Evolutionary conservation across 345 rosid species (phyloP).

Genomic region (Pistacia vera): DNA sequence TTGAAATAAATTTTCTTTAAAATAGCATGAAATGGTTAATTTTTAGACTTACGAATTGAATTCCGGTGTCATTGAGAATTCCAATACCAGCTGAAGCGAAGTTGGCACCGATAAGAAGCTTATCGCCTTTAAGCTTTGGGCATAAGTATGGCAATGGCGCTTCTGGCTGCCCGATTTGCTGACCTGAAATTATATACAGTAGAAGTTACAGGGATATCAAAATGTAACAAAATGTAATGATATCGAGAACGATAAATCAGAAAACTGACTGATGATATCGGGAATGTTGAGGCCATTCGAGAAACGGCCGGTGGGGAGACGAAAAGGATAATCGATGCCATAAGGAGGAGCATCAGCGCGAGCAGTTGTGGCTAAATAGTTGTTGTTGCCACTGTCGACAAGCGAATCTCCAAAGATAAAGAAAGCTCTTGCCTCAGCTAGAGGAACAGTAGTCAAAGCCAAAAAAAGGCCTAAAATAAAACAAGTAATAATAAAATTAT

Average conservation of each 20-base stretch:
- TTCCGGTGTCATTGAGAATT: constrained; percentile 63
- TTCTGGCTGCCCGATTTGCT: constrained; percentile 50
- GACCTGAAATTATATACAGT: constrained; percentile 37
- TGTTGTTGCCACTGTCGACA: constrained; percentile 77
- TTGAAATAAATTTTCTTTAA: too few species aligned
- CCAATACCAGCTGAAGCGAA: constrained; percentile 92
- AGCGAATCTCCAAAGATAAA: constrained; percentile 77
- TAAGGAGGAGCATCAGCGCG: constrained; percentile 73
- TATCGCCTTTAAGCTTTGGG: constrained; percentile 56
- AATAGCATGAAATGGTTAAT: too few species aligned
- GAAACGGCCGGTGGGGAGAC: constrained; percentile 65
- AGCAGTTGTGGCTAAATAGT: constrained; percentile 64
- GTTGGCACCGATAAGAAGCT: constrained; percentile 70
- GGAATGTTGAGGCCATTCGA: constrained; percentile 77
- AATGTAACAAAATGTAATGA: background rate
- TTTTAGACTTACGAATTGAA: constrained; percentile 52
- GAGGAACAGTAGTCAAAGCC: background rate
- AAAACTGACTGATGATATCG: constrained; percentile 54
- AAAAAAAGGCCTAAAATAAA: constrained; percentile 15
- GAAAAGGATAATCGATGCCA: constrained; percentile 71
- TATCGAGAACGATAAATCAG: background rate
- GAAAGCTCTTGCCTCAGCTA: constrained; percentile 57
- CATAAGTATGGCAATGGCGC: constrained; percentile 69
- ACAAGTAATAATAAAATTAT: background rate
- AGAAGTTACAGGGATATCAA: background rate